Conservation (phyloP, 2,329 filamentous ascomycete species). For the Samsoniella hepiali region DNA sequence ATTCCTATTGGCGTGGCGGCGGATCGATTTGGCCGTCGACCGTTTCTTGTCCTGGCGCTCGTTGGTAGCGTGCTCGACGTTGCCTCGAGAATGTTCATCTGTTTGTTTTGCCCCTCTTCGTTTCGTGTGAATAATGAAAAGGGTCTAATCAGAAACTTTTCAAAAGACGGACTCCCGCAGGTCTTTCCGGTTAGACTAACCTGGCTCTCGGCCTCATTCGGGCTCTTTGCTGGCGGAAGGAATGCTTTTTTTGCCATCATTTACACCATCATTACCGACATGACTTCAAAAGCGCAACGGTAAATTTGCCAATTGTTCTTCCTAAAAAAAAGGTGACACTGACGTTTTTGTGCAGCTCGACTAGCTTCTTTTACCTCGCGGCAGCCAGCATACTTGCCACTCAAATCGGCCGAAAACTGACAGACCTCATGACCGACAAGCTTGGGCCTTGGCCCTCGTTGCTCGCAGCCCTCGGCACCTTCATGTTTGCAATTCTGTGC, state of each 20-base stretch:
- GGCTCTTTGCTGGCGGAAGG: neutral
- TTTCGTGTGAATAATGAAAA: no score
- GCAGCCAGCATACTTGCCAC: neutral
- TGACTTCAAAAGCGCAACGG: slow-evolving; percentile 1
- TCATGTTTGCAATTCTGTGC: neutral
- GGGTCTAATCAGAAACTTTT: neutral
- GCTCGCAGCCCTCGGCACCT: neutral
- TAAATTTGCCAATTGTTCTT: neutral
- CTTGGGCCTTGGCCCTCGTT: neutral
- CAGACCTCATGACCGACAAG: neutral
- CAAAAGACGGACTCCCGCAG: neutral
- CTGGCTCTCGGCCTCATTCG: neutral
- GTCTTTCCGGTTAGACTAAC: neutral
- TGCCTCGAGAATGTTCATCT: neutral
- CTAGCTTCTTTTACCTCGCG: neutral
- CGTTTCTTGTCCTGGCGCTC: neutral
- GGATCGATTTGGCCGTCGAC: neutral
- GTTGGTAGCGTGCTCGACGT: neutral
- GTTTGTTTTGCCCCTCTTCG: neutral
- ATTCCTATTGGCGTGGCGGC: neutral
- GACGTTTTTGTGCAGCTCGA: neutral
- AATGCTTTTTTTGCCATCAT: neutral
- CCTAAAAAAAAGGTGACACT: neutral
- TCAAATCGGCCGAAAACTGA: neutral
- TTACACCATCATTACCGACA: neutral